Conservation (phyloP, 345 rosid genomes). For the Pelargonium nanum region DNA sequence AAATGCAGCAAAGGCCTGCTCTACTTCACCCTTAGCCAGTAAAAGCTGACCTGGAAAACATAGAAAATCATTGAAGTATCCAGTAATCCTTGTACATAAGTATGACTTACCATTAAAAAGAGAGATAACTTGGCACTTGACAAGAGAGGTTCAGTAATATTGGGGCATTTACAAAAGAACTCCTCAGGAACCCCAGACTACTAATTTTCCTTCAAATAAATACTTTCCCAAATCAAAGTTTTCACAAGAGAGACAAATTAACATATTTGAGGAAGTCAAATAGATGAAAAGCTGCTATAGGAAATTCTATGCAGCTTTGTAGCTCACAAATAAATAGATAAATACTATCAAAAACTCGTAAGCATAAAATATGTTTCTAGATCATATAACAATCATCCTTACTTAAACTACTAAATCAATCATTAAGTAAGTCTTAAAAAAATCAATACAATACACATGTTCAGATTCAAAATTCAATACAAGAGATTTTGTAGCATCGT, state of each 20-base stretch:
- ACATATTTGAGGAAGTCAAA: too few relatives aligned
- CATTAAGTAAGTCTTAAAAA: background rate
- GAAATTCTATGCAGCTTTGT: background rate
- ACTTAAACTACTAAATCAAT: background rate
- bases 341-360: background rate
- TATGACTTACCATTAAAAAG: background rate
- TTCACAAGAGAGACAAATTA: background rate
- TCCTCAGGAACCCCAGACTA: too few relatives aligned
- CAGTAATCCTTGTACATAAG: background rate
- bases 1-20: conserved; percentile 85
- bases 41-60: conserved; percentile 76
- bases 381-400: background rate
- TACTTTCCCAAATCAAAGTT: too few relatives aligned
- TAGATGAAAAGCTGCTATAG: background rate
- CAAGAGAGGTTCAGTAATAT: background rate
- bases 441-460: background rate
- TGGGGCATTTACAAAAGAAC: background rate
- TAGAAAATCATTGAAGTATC: conserved; percentile 4
- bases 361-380: background rate
- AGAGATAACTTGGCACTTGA: background rate
- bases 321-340: background rate
- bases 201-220: too few relatives aligned
- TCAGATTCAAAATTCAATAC: background rate
- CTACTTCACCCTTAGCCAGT: conserved; percentile 88
- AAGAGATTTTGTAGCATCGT: background rate